phyloP scores from a whole-genome alignment of 768 basidiomycete species.

The Collybia sp. region DNA sequence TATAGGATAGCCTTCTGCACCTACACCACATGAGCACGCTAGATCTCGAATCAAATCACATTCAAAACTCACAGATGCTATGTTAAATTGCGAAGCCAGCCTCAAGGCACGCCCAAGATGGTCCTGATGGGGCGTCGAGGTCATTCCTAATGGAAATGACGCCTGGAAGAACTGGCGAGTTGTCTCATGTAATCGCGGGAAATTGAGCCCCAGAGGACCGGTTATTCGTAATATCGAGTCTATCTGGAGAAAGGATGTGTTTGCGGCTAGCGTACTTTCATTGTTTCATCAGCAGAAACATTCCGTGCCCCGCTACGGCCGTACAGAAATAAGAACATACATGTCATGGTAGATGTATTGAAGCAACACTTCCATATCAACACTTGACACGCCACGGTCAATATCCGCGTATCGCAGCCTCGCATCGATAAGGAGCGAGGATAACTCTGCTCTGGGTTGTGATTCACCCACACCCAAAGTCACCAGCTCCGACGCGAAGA shows the following conservation, averaged over 20 bases:
- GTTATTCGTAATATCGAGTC: conserved; percentile 54
- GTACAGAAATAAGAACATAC: conserved; percentile 35
- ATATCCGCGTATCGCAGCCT: conserved; percentile 15
- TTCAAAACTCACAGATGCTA: conserved; percentile 39
- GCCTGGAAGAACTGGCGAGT: conserved; percentile 36
- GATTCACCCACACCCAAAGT: conserved; percentile 2
- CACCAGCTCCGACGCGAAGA: conserved; percentile 15
- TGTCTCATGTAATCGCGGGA: conserved; percentile 45
- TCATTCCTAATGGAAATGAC: conserved; percentile 46
- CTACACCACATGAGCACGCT: conserved; percentile 20
- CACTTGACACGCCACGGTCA: conserved; percentile 31
- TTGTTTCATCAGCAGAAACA: conserved; percentile 1
- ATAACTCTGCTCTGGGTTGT: conserved; percentile 1
- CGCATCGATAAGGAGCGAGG: no score
- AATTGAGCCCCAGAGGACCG: conserved; percentile 49
- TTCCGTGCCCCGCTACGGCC: not conserved
- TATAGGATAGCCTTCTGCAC: conserved; percentile 63
- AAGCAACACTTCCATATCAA: conserved; percentile 55
- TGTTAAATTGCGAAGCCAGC: conserved; percentile 42
- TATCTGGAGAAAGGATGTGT: conserved; percentile 41
- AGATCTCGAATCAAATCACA: conserved; percentile 4
- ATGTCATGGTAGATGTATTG: conserved; percentile 62
- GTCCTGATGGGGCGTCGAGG: conserved; percentile 35
- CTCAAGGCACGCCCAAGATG: conserved; percentile 49
- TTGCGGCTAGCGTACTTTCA: conserved; percentile 40